Base-by-base conservation (phyloP, 148 eudicot species). In the Vaccinium myrtillus region DNA sequence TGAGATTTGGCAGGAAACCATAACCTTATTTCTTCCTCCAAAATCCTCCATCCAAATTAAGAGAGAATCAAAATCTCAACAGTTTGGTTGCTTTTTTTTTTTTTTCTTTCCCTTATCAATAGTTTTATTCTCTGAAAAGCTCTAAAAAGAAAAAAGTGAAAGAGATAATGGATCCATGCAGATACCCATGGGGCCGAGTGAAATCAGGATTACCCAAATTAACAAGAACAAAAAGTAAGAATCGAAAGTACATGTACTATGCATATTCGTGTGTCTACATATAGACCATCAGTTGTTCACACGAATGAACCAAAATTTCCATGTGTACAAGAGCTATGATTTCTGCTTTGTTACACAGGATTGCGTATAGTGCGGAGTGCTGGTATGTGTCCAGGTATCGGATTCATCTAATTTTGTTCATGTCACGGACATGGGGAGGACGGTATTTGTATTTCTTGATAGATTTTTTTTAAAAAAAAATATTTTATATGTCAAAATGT, bases 101-200 rank as follows among this genome's bases (percentile, higher is more conserved):
- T 82, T 61, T 82, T 70, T n/a, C n/a, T n/a, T n/a, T n/a, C n/a
- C 53, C 69, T 63, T 78, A 6, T 25, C 50, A 18, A 11, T 65
- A 23, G 50, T 85, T 69, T 73, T 67, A 48, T 80, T 53, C 78
- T 21, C 46, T 63, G 81, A 69, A 59, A 82, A 83, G 84, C 84
- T 88, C 56, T 5, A 43, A 43, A 83, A 74, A 73, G 78, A 86
- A 82, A 54, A 84, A 77, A 90, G 86, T 82, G 88, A 77, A 86
- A 82, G 73, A 83, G 59, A 88, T 89, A 80, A 80, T 75, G 39
- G 88, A 87, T 86, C 82, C 59, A 71, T 63, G 55, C 80, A 63
- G 23, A 77, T 16, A 83, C 59, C 81, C 79, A n/a, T 67, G 70
- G 77, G 79, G 76, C 55, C 59, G n/a, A 54, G 73, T 55, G 30